A percentile compares a stretch with the other conserved stretches of the same genome.
Evolutionary conservation across 257 asterid genomes (phyloP).

Genomic region (Vinca minor): DNA sequence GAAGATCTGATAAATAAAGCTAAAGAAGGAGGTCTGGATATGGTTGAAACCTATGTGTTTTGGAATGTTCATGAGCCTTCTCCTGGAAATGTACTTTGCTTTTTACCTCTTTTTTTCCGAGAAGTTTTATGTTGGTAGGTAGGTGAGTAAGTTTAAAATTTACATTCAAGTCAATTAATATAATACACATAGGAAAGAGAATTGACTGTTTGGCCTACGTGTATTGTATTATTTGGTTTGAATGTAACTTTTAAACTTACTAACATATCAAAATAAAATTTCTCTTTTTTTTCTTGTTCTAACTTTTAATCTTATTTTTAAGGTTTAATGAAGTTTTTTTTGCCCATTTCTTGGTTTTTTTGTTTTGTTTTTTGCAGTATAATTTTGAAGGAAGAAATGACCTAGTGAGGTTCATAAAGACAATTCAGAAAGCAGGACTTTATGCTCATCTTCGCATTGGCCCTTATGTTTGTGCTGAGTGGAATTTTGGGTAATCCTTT

Average conservation of each 20-base stretch:
- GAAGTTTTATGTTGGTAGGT: too few relatives aligned
- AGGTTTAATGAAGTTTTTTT: not conserved
- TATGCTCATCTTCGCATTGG: slow-evolving; percentile 83
- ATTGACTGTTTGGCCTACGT: too few relatives aligned
- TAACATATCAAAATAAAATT: too few relatives aligned
- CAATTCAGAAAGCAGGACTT: slow-evolving; percentile 73
- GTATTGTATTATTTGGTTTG: too few relatives aligned
- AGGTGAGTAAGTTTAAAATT: too few relatives aligned
- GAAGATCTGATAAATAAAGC: slow-evolving; percentile 78
- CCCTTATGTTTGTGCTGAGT: slow-evolving; percentile 93
- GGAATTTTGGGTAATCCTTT: slow-evolving; percentile 75
- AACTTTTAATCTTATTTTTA: not conserved
- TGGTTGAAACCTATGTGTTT: slow-evolving; percentile 75
- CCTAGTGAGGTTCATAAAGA: slow-evolving; percentile 70
- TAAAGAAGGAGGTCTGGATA: slow-evolving; percentile 84
- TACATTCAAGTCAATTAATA: too few relatives aligned
- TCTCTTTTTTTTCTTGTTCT: slow-evolving; percentile 11
- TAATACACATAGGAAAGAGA: too few relatives aligned
- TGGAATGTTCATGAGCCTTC: slow-evolving; percentile 91
- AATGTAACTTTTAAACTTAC: too few relatives aligned
- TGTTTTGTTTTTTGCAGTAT: too few relatives aligned
- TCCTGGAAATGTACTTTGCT: slow-evolving; percentile 55
- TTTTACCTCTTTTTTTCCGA: slow-evolving; percentile 13
- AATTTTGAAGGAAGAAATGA: slow-evolving; percentile 81
- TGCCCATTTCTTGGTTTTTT: slow-evolving; percentile 11